Base-by-base conservation (phyloP, 495 filamentous ascomycete species). In the Pyrenula massariospora region DNA sequence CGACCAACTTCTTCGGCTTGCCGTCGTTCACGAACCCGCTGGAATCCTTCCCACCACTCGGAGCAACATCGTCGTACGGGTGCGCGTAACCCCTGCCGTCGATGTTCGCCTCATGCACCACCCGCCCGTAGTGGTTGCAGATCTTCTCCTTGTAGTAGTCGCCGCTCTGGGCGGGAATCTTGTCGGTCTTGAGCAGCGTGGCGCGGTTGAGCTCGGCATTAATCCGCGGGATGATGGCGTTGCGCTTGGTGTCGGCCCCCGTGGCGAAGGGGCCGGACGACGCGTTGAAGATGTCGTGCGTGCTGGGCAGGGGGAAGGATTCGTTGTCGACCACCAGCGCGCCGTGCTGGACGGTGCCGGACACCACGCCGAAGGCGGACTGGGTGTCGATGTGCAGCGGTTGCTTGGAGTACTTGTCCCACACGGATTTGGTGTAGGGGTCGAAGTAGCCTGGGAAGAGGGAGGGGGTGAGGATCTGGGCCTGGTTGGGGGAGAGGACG, bases 51-150 rank as follows among this genome's bases (percentile, higher is more conserved):
- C 73, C 79, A 54, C 74, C 77, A 19, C 68, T 67, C 0, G 84
- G 77, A 21, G 76, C 74, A 2, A 89, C 87, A 66, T 91, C 87
- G 63, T 91, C 86, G 63, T 89, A 91, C 0, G 87, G 85, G 62
- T 89, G 89, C 1, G 85, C 84, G 70, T 90, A 91, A 1, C 87
- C 87, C 12, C 76, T 68, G 2, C 77, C 73, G 67, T 85, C 84
- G 5, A 80, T 58, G 58, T 82, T 84, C 47, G 74, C 75, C 23
- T 65, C 72, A 68, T 91, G 87, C 56, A 85, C 76, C 56, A 90
- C 77, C 12, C 83, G 66, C 19, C 83, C 69, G 62, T 88, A 91
- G 66, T 89, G 85, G 59, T 91, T 91, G 22, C 87, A 89, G 36
- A 79, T 68, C 2, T 60, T 52, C 12, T 77, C 65, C 54, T 67